Percentiles rank a stretch among this genome's conserved stretches.
Evolutionary conservation across 2,329 filamentous ascomycete species (phyloP).

Genomic region (Exophiala sp.): DNA sequence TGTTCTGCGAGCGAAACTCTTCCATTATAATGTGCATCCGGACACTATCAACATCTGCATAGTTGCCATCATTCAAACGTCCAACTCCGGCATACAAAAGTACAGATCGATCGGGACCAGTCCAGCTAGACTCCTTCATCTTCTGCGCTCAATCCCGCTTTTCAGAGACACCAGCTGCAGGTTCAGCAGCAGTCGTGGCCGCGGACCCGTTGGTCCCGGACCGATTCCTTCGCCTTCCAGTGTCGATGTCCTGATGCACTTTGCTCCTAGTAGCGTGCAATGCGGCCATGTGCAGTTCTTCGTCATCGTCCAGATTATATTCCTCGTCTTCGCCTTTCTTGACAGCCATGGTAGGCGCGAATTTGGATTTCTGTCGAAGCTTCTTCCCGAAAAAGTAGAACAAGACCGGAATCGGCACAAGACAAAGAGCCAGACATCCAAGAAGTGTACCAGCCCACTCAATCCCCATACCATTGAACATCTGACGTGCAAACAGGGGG

Average conservation of each 20-base stretch:
- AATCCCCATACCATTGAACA: constrained; percentile 50
- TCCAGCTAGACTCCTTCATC: neutral
- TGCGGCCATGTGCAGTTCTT: constrained; percentile 20
- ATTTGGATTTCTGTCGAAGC: constrained; percentile 27
- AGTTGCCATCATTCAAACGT: neutral
- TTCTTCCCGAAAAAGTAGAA: constrained; percentile 35
- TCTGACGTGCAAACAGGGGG: constrained; percentile 51
- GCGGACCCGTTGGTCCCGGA: constrained; percentile 14
- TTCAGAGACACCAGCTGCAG: neutral
- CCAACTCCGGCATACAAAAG: neutral
- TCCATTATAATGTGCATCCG: neutral
- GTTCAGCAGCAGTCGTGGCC: neutral
- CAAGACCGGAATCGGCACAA: constrained; percentile 37
- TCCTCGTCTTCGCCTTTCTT: constrained; percentile 39
- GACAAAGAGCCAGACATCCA: constrained; percentile 34
- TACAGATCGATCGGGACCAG: neutral
- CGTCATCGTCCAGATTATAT: constrained; percentile 28
- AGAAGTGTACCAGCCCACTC: constrained; percentile 37
- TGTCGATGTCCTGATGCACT: constrained; percentile 23
- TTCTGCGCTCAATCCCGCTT: neutral
- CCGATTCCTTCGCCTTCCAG: constrained; percentile 5
- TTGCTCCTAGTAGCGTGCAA: constrained; percentile 25
- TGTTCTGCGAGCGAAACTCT: no score
- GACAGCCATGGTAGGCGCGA: constrained; percentile 43
- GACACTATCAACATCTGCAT: neutral